Evolutionary conservation across 176 grass and related monocot species (phyloP), one percentile per base, ranked within the genome.

Genomic region (Microstegium vimineum): DNA sequence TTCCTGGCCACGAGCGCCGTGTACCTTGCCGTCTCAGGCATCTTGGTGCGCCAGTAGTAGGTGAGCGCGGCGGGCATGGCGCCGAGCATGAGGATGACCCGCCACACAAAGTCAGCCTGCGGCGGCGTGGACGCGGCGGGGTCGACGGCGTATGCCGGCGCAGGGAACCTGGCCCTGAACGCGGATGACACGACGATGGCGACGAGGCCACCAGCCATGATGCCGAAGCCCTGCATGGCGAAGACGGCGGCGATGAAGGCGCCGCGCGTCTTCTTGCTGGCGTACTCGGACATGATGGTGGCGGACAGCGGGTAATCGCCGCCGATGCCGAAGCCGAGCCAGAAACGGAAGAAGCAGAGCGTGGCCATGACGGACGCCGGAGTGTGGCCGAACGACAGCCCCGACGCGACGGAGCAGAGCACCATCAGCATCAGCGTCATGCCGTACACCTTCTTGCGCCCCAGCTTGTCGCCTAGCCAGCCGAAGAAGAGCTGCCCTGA

Each of bases 201-300:
- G 5, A 94, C 77, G 45, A 92, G 70, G 22, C 89, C 91, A 33
- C 94, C 91, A 20, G 82, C 82, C 41, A 93, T 79, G 82, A 91
- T 97, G 69, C 94, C 94, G 73, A 91, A 94, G 43, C 94, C 94
- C 85, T 97, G 89, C 92, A 94, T 94, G 15, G 91, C 87, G 47
- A 97, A 97, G 1, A 97, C 94, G 6, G 94, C 94, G 15, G 94
- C 91, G 46, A 97, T 97, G 94, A 97, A 97, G 1, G 91, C 78
- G 0, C 94, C 94, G 1, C 94, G 84, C 7, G 92, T 94, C 41
- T 74, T 85, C 88, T 97, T 97, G 88, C 87, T 97, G 20, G 95
- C 95, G 69, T 97, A 94, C 81, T 97, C 92, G 4, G 95, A 97
- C 95, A 97, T 97, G 90, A 97, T 97, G 41, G 95, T 94, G 3